These are phyloP conservation scores for Boletus barrowsii DNA, from an alignment of 768 basidiomycete genomes.

Conservation along the genomic window DNA sequence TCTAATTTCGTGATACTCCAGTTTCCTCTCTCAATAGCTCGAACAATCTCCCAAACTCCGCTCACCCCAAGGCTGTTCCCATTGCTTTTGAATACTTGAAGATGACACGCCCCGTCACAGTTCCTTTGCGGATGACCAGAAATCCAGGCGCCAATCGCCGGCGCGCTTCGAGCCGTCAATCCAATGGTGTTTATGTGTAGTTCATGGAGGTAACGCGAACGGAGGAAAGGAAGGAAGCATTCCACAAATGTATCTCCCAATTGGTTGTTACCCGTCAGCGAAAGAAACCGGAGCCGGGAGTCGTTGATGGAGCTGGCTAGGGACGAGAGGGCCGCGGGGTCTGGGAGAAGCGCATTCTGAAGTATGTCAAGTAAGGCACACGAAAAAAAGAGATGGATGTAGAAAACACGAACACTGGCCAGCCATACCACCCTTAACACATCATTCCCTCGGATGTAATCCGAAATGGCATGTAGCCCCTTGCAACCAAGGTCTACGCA, in stretches of 20 bases:
- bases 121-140: slow-evolving; percentile 32
- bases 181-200: slow-evolving; percentile 51
- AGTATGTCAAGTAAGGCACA: slow-evolving; percentile 17
- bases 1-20: slow-evolving; percentile 50
- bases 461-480: slow-evolving; percentile 49
- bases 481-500: slow-evolving; percentile 50
- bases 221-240: slow-evolving; percentile 48
- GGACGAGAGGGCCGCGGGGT: slow-evolving; percentile 32
- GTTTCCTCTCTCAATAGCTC: slow-evolving; percentile 47
- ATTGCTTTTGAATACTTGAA: slow-evolving; percentile 51
- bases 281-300: slow-evolving; percentile 49
- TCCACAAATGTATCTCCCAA: slow-evolving; percentile 50
- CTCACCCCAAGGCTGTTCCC: slow-evolving; percentile 53
- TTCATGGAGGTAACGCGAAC: slow-evolving; percentile 46
- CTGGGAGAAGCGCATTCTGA: slow-evolving; percentile 41
- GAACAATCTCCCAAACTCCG: slow-evolving; percentile 46
- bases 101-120: slow-evolving; percentile 32
- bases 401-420: slow-evolving; percentile 46
- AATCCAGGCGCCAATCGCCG: slow-evolving; percentile 47
- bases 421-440: slow-evolving; percentile 47
- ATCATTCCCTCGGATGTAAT: slow-evolving; percentile 48
- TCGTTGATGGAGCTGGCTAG: slow-evolving; percentile 52
- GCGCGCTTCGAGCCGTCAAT: slow-evolving; percentile 43
- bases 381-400: not conserved
- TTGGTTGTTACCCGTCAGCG: slow-evolving; percentile 45